Conservation (phyloP, 371 early-diverging fungal genomes). For the Mucor circinelloides region DNA sequence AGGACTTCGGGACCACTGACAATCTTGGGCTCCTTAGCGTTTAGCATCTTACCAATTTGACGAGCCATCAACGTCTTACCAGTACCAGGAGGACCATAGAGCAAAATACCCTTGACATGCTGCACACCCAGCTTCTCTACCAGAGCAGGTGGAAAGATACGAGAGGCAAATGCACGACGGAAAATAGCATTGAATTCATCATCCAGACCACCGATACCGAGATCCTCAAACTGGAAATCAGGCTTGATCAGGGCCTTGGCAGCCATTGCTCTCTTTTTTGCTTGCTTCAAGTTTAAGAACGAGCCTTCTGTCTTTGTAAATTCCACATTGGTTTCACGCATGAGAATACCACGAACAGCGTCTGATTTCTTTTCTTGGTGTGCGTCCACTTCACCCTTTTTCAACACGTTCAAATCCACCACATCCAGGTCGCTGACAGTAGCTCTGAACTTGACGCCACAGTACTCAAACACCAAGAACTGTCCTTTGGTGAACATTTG, state of each 20-base stretch:
- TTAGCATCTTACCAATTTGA: conserved; percentile 98
- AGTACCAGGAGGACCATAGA: conserved; percentile 97
- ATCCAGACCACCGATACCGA: conserved; percentile 99
- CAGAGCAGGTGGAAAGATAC: conserved; percentile 96
- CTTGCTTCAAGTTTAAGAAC: conserved; percentile 74
- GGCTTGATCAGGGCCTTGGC: conserved; percentile 84
- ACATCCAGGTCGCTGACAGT: conserved; percentile 59
- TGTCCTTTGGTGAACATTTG: conserved; percentile 80
- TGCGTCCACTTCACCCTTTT: conserved; percentile 49
- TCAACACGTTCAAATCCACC: conserved; percentile 65
- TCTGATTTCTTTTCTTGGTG: conserved; percentile 18
- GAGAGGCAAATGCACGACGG: conserved; percentile 99
- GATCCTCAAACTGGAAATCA: conserved; percentile 97
- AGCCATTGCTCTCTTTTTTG: conserved; percentile 51
- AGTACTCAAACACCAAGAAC: conserved; percentile 80
- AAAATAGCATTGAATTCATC: conserved; percentile 97
- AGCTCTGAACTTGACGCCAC: conserved; percentile 71
- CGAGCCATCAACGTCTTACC: conserved; percentile 99
- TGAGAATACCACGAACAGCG: conserved; percentile 71
- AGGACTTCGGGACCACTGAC: conserved; percentile 99
- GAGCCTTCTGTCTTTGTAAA: conserved; percentile 75
- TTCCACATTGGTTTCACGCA: conserved; percentile 69
- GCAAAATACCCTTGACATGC: conserved; percentile 88
- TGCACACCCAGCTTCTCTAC: conserved; percentile 97
- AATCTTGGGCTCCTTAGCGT: conserved; percentile 95